These are phyloP conservation scores for Passiflora organensis DNA, from an alignment of 345 rosid species.

Conservation along the genomic window DNA sequence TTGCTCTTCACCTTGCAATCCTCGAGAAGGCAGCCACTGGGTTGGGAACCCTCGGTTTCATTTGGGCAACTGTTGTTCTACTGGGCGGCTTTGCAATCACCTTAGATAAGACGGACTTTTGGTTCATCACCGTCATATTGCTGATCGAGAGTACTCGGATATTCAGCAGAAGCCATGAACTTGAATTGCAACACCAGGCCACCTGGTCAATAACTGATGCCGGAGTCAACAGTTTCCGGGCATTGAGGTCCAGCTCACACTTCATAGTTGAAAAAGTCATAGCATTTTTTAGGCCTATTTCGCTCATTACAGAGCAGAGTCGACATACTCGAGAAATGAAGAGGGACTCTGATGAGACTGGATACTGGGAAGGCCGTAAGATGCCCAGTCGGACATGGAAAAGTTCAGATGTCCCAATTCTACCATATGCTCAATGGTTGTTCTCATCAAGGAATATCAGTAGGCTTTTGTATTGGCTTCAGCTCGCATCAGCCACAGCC, in stretches of 20 bases:
- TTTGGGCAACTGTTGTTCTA: slow-evolving; percentile 95
- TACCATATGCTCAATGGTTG: slow-evolving; percentile 69
- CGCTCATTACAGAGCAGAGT: slow-evolving; percentile 23
- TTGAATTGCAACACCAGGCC: slow-evolving; percentile 92
- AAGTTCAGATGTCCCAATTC: slow-evolving; percentile 68
- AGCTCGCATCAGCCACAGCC: slow-evolving; percentile 67
- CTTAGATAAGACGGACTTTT: slow-evolving; percentile 69
- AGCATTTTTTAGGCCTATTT: slow-evolving; percentile 19
- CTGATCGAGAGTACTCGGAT: slow-evolving; percentile 80
- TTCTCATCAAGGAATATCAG: slow-evolving; percentile 63
- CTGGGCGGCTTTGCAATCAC: slow-evolving; percentile 88
- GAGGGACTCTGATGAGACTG: slow-evolving; percentile 3
- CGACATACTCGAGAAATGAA: slow-evolving; percentile 14
- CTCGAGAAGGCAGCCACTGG: slow-evolving; percentile 82
- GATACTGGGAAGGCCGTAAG: slow-evolving; percentile 23
- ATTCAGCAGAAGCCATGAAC: slow-evolving; percentile 87
- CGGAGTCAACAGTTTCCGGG: slow-evolving; percentile 67
- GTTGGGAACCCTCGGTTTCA: slow-evolving; percentile 79
- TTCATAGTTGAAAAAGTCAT: slow-evolving; percentile 26
- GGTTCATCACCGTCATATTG: slow-evolving; percentile 73
- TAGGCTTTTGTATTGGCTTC: slow-evolving; percentile 79
- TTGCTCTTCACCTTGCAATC: slow-evolving; percentile 75
- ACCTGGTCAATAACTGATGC: slow-evolving; percentile 72
- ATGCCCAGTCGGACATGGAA: slow-evolving; percentile 47
- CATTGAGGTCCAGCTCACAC: slow-evolving; percentile 44